Percentiles rank a stretch among this genome's conserved stretches.
phyloP scores from a whole-genome alignment of 192 early-diverging fungal species.

The Rhizoclosmatium sp. region DNA sequence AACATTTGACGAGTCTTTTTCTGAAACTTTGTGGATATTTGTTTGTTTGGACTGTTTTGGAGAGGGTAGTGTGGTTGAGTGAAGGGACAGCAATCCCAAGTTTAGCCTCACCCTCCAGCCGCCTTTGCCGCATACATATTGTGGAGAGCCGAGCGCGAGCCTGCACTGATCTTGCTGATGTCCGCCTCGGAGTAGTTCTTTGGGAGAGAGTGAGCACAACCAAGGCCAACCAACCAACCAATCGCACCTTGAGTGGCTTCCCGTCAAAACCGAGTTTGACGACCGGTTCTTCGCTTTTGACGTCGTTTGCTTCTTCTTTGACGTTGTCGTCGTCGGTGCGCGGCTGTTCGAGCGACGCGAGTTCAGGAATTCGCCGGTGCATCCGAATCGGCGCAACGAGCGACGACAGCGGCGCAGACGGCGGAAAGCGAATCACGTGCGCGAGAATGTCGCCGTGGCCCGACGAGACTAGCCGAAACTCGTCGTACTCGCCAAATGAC shows the following conservation, averaged over 20 bases:
- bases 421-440: slow-evolving; percentile 42
- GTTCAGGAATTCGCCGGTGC: slow-evolving; percentile 46
- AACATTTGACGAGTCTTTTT: slow-evolving; percentile 58
- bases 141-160: slow-evolving; percentile 10
- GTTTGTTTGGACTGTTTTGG: slow-evolving; percentile 31
- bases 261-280: background rate
- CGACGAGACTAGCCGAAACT: slow-evolving; percentile 31
- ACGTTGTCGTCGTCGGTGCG: background rate
- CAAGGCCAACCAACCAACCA: background rate
- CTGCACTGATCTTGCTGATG: slow-evolving; percentile 18
- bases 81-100: background rate
- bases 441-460: slow-evolving; percentile 34
- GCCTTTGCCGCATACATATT: slow-evolving; percentile 14
- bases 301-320: background rate
- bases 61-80: background rate
- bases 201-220: background rate
- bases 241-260: background rate
- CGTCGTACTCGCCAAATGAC: slow-evolving; percentile 10
- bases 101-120: background rate
- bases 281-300: slow-evolving; percentile 9
- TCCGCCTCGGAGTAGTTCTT: background rate
- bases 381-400: slow-evolving; percentile 41
- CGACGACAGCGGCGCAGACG: slow-evolving; percentile 36
- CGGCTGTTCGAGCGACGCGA: slow-evolving; percentile 12
- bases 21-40: slow-evolving; percentile 49